Evolutionary conservation across 257 asterid genomes (phyloP), one percentile per base, ranked within the genome.

Genomic region (Ilex asprella): DNA sequence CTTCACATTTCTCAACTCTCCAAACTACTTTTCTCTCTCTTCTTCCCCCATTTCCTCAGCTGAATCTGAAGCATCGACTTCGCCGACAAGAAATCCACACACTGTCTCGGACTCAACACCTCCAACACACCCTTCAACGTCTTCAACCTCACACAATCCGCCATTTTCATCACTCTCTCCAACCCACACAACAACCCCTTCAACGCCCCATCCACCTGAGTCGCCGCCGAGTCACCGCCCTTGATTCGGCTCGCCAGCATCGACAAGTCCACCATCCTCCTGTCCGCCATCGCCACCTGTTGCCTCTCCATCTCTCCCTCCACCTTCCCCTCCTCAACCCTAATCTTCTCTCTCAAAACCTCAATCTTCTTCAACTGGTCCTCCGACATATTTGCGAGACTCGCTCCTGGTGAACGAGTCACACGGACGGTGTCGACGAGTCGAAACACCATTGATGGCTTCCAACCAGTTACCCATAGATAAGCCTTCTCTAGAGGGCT

Each of bases 221-320:
- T 4, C 43, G 39, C 56, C 10, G 47, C 63, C 30, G 44, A 65
- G 2, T 27, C 2, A 52, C 10, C 64, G 2, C 3, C 67, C 60
- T 10, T 12, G 9, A 59, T 57, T 3, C 39, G 44, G 27, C 73
- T 56, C 43, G 55, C 77, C 14, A 77, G 16, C 66, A 67, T 29
- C 29, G 76, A 73, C 47, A 82, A 51, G 70, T 84, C 90, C 73
- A 88, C 86, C 71, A 83, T 74, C 12, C 64, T 75, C 55, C 82
- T 52, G 52, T 78, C 88, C 2, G 86, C 95, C 75, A 82, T 39
- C 8, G 74, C 78, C 68, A 88, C 85, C 47, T 88, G 95, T 16
- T 78, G 84, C 76, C 94, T 68, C 72, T 84, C 96, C 87, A 89
- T 84, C 63, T 82, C 84, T 52, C 82, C 72, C 63, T 88, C 95